Conservation (phyloP, 306 rosid species). For the Cucumis melo region DNA sequence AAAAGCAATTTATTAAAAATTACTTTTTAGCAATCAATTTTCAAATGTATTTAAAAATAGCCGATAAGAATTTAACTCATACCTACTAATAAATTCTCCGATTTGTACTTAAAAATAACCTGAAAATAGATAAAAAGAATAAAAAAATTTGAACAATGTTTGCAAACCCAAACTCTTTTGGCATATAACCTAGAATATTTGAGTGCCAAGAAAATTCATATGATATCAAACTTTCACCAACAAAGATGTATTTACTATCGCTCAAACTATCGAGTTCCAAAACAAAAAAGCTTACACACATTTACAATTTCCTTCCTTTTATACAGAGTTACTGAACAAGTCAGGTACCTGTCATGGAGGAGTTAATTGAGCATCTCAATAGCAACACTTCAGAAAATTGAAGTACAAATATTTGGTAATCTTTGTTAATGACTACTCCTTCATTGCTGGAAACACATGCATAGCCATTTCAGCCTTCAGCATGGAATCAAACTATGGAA, state of each 20-base stretch:
- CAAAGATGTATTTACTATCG: not conserved
- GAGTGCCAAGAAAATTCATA: no score
- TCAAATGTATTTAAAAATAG: no score
- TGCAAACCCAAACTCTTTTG: no score
- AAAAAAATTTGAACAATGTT: no score
- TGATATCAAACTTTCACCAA: not conserved
- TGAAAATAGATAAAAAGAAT: no score
- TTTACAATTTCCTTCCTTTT: not conserved
- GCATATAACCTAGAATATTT: no score
- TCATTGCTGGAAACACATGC: not conserved
- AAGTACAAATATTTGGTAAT: not conserved
- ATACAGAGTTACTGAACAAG: not conserved
- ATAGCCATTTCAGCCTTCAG: not conserved
- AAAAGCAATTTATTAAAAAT: no score
- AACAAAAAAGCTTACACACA: not conserved
- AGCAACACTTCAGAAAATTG: not conserved
- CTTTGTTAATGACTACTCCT: not conserved
- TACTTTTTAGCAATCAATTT: no score
- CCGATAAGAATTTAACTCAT: no score
- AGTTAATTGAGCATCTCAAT: not conserved
- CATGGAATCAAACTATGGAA: not conserved
- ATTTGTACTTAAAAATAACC: no score
- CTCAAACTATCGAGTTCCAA: not conserved
- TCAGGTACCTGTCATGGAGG: not conserved
- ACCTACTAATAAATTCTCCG: no score